These are phyloP conservation scores for Lentinula sp. DNA, from an alignment of 768 basidiomycete species.

Conservation along the genomic window DNA sequence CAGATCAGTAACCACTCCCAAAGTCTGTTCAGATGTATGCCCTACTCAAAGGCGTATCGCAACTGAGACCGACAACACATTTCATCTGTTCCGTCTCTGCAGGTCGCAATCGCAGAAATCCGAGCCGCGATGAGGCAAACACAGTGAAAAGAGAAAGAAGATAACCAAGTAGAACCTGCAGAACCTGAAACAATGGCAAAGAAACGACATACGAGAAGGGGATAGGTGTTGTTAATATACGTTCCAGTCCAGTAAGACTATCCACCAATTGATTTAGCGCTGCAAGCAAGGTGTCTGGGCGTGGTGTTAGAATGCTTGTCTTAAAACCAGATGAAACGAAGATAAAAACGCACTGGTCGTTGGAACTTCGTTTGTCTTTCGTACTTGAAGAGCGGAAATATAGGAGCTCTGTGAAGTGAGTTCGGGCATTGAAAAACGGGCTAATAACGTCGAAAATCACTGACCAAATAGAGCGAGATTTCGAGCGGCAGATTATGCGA, in stretches of 20 bases:
- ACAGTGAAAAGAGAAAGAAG: background rate
- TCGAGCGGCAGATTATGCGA: constrained; percentile 66
- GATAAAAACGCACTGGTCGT: constrained; percentile 45
- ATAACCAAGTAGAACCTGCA: background rate
- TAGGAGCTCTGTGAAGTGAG: constrained; percentile 54
- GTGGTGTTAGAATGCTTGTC: background rate
- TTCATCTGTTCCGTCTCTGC: too few species aligned
- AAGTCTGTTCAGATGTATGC: background rate
- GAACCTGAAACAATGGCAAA: background rate
- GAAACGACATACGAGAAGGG: constrained; percentile 54
- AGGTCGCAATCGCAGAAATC: too few species aligned
- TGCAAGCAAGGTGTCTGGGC: constrained; percentile 36
- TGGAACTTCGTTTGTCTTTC: constrained; percentile 51
- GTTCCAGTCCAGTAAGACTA: constrained; percentile 61
- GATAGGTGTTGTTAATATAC: constrained; percentile 71
- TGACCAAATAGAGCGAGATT: constrained; percentile 60
- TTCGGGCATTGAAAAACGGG: background rate
- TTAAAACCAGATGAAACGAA: background rate
- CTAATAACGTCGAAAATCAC: constrained; percentile 12
- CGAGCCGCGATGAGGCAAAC: too few species aligned
- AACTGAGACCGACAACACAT: too few species aligned
- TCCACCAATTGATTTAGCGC: constrained; percentile 55
- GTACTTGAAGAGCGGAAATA: constrained; percentile 50
- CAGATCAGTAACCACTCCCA: background rate
- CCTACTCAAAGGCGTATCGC: too few species aligned